Evolutionary conservation across 768 basidiomycete species (phyloP), one percentile per base, ranked within the genome.

Genomic region (Hypholoma fasciculare): DNA sequence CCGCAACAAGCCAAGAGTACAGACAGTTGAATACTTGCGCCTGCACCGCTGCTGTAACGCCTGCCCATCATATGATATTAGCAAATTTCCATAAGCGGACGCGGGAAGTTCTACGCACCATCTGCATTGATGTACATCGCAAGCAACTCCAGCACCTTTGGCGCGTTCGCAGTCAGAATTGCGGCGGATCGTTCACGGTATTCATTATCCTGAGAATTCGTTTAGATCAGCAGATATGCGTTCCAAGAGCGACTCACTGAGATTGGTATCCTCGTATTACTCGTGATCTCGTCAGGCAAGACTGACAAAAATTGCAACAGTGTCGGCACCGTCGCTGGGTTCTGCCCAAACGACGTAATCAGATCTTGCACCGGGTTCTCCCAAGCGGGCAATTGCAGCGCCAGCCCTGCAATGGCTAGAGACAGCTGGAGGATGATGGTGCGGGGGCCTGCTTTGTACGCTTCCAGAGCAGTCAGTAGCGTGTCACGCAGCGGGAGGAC

Each of bases 311-410:
- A 98, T 69, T 96, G 89, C 57, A 99, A 73, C 60, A 99, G 72
- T 4, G 87, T 85, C 0, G 89, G 87, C 3, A 98, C 97, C 17
- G 87, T 94, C 7, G 77, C 79, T 7, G 94, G 92, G 71, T 92
- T 90, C 62, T 82, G 82, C 44, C 96, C 97, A 74, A 96, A 94
- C 17, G 79, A 78, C 44, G 92, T 87, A 65, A 97, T 89, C 83
- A 98, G 82, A 40, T 80, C 78, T 59, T 88, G 83, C 2, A 97
- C 87, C 0, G 89, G 85, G 69, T 92, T 85, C 44, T 80, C 74
- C 97, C 97, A 98, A 51, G 85, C 77, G 5, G 89, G 86, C 66
- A 95, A 81, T 74, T 98, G 97, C 34, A 98, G 76, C 1, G 96
- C 92, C 34, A 98, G 82, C 37, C 94, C 95, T 6, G 96, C 87